Conservation (phyloP, 495 filamentous ascomycete species). For the Aspergillus conjunctus region DNA sequence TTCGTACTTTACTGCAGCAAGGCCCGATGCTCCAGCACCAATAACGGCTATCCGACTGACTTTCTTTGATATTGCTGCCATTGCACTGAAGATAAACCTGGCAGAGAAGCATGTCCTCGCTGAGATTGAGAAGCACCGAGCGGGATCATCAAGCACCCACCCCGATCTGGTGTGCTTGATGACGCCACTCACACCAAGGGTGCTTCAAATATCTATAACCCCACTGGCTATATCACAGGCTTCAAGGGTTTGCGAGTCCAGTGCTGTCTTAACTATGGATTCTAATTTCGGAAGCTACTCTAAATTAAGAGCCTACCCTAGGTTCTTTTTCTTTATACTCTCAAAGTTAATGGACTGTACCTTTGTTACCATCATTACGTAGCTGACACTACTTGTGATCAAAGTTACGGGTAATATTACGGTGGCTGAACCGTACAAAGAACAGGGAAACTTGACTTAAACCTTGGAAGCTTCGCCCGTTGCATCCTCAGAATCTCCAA, state of each 20-base stretch:
- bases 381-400: not conserved
- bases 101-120: not conserved
- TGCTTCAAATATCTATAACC: too few relatives aligned
- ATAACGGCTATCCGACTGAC: conserved; percentile 47
- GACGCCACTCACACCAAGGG: too few relatives aligned
- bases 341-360: not conserved
- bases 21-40: conserved; percentile 50
- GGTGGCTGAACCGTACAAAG: conserved; percentile 19
- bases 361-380: not conserved
- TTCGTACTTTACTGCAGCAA: conserved; percentile 45
- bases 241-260: too few relatives aligned
- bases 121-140: not conserved
- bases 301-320: too few relatives aligned
- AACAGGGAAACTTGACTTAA: conserved; percentile 2
- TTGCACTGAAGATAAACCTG: not conserved
- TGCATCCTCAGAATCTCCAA: conserved; percentile 7
- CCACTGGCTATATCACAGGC: too few relatives aligned
- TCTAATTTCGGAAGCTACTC: too few relatives aligned
- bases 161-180: not conserved
- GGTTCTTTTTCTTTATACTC: too few relatives aligned
- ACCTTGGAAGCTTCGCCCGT: not conserved
- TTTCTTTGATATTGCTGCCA: conserved; percentile 30
- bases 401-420: conserved; percentile 28
- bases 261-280: too few relatives aligned
- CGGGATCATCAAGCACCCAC: not conserved